Evolutionary conservation across 2,329 filamentous ascomycete species (phyloP).

Genomic region (Paecilomyces sp.): DNA sequence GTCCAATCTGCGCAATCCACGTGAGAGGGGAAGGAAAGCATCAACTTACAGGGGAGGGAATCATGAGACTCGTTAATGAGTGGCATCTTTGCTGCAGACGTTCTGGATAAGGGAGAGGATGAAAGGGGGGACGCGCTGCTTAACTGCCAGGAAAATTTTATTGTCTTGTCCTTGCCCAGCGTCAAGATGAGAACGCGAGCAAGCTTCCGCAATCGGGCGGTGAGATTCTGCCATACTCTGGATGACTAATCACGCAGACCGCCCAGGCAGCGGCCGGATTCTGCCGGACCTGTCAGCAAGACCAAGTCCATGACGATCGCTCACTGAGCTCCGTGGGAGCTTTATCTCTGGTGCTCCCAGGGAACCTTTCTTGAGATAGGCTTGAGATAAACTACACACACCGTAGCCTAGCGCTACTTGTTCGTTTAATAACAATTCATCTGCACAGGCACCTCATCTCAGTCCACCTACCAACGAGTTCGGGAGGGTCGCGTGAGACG

Average conservation of each 20-base stretch:
- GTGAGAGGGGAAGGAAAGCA: constrained; percentile 5
- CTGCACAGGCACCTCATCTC: neutral
- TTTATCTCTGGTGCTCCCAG: neutral
- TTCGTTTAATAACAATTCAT: neutral
- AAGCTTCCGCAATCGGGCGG: neutral
- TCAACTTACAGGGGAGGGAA: constrained; percentile 69
- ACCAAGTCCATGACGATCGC: neutral
- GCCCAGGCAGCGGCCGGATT: neutral
- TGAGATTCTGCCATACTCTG: neutral
- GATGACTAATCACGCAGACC: constrained; percentile 1
- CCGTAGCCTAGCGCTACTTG: neutral
- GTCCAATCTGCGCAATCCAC: constrained; percentile 3
- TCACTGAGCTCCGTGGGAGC: neutral
- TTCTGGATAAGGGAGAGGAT: constrained; percentile 1
- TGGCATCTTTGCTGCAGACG: constrained; percentile 47
- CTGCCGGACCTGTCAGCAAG: neutral
- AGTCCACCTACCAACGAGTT: neutral
- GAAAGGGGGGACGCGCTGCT: neutral
- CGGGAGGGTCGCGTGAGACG: neutral
- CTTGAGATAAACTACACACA: neutral
- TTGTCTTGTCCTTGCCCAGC: constrained; percentile 3
- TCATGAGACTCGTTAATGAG: constrained; percentile 66
- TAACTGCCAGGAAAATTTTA: neutral
- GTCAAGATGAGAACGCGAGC: neutral
- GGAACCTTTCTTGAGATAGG: neutral